Conservation (phyloP, 192 early-diverging fungal species). For the Coemansia sp. region DNA sequence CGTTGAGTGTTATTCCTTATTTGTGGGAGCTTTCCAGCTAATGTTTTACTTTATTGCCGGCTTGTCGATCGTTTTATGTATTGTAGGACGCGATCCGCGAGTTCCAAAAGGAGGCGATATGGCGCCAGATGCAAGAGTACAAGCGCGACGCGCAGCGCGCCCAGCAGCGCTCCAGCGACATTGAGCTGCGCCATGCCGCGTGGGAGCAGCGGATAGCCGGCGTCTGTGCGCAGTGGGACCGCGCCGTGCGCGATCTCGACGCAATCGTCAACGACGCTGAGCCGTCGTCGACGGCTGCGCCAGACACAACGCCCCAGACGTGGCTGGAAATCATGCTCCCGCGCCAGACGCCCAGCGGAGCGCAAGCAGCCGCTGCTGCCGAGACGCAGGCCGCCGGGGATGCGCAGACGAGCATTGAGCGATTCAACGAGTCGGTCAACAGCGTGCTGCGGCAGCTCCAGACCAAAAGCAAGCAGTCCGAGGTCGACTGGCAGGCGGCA, state of each 20-base stretch:
- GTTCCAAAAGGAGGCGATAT: constrained; percentile 67
- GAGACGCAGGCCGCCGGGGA: not conserved
- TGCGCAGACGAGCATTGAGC: constrained; percentile 23
- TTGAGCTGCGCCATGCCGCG: constrained; percentile 48
- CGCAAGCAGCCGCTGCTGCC: constrained; percentile 3
- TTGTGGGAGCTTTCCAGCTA: not conserved
- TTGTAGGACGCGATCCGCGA: constrained; percentile 46
- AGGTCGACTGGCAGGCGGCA: constrained; percentile 31
- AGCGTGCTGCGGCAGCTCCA: constrained; percentile 32
- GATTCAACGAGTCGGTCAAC: constrained; percentile 35
- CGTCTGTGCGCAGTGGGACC: constrained; percentile 52
- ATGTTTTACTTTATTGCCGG: not conserved
- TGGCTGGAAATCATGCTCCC: constrained; percentile 36
- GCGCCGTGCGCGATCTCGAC: constrained; percentile 41
- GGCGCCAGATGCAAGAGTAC: constrained; percentile 64
- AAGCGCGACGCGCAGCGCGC: constrained; percentile 54
- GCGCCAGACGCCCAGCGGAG: constrained; percentile 6
- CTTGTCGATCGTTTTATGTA: not conserved
- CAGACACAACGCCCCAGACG: constrained; percentile 1
- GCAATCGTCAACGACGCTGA: constrained; percentile 17
- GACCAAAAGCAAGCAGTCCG: constrained; percentile 8
- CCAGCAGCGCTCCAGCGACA: constrained; percentile 33
- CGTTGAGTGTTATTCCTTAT: not conserved
- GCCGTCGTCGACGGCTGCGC: not conserved
- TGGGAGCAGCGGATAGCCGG: constrained; percentile 46